phyloP scores from a whole-genome alignment of 805 yeast species.

The Sugiyamaella mastotermitis region DNA sequence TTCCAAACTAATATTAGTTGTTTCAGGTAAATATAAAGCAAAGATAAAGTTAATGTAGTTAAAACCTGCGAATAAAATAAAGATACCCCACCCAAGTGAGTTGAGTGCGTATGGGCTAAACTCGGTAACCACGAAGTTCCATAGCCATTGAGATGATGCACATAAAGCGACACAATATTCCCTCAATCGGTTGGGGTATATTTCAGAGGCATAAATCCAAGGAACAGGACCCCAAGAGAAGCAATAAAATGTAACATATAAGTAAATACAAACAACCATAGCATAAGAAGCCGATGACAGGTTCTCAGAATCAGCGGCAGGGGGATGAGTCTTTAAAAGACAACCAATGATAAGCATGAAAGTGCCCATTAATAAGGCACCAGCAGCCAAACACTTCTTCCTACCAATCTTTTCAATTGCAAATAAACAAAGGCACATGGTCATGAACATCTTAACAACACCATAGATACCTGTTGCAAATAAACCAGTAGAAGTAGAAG shows the following conservation, averaged over 20 bases:
- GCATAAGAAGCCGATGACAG: conserved; percentile 19
- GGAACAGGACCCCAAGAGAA: conserved; percentile 21
- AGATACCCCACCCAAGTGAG: conserved; percentile 41
- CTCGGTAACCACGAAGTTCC: conserved; percentile 12
- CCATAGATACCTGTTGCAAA: conserved; percentile 56
- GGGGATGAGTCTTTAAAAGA: conserved; percentile 17
- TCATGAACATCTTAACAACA: conserved; percentile 46
- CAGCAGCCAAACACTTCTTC: conserved; percentile 19
- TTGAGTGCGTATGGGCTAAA: conserved; percentile 38
- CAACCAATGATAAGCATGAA: conserved; percentile 20
- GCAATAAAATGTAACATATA: conserved; percentile 14
- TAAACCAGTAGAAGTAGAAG: conserved; percentile 42
- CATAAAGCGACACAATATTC: conserved; percentile 14
- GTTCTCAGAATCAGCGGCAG: background rate
- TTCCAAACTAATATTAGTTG: conserved; percentile 34
- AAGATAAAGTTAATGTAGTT: conserved; percentile 39
- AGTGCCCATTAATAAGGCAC: conserved; percentile 20
- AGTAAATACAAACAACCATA: conserved; percentile 14
- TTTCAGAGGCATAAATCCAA: conserved; percentile 19
- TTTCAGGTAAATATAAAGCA: conserved; percentile 27
- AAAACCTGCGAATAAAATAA: conserved; percentile 15
- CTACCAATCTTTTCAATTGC: conserved; percentile 26
- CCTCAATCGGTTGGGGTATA: conserved; percentile 17
- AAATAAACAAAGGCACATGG: conserved; percentile 29
- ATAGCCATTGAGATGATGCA: conserved; percentile 13